Base-by-base conservation (phyloP, 306 rosid genomes). In the Coriaria nepalensis region DNA sequence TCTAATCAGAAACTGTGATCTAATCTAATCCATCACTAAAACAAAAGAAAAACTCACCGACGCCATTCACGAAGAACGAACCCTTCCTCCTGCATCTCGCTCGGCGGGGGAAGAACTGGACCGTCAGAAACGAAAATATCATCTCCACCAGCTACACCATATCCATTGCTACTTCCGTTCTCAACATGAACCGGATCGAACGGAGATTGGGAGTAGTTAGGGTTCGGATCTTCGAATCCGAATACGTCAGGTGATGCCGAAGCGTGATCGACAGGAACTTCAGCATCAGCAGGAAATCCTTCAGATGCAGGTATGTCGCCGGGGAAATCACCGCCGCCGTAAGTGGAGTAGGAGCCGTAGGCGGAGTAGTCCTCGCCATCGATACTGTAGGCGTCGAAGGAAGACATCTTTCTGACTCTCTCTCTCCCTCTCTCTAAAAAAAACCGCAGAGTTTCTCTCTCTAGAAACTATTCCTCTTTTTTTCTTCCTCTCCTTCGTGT, bases 31-130 rank as follows among this genome's bases (percentile, higher is more conserved):
- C 8, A 60, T 6, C 47, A 59, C 51, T 56, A 49, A 46, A 45
- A 61, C 7, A 44, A 51, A 33, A 63, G 45, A 43, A 54, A 45
- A 39, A 35, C 98, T 82, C 55, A 92, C 98, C 94, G 80, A 66
- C 98, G 78, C 98, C 98, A 92, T 66, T 92, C 96, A 6, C 98
- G 95, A 60, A 92, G 83, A 47, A 83, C 94, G 35, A 57, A 57
- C 3, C 98, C 98, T 77, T 92, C 98, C 56, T 92, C 98, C 62
- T 63, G 92, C 94, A 92, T 73, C 52, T 85, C 94, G 41, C 37
- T 33, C 2, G 96, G 98, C 7, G 84, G 86, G 10, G 94, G 96
- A 50, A 92, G 93, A 56, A 77, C 77, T 4, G 96, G 96, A 32
- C 94, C 96, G 47, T 85, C 95, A 2, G 96, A 75, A 7, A 54